Conservation (phyloP, 1,139 yeast species). For the Blastobotrys aristatus region DNA sequence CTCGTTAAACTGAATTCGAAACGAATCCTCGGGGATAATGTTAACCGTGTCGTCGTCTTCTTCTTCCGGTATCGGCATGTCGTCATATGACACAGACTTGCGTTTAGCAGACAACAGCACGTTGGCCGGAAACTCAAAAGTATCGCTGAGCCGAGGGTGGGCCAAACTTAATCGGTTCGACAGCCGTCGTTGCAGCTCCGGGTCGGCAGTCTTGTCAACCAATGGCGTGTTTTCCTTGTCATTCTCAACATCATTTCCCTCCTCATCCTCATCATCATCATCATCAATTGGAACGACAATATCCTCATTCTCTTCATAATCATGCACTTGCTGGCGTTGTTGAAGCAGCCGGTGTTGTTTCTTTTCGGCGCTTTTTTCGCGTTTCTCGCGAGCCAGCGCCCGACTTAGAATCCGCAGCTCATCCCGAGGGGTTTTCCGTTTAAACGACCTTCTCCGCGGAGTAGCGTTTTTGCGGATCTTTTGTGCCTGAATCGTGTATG, state of each 20-base stretch:
- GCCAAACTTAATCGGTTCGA: constrained; percentile 14
- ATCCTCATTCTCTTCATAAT: constrained; percentile 8
- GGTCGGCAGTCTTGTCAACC: constrained; percentile 4
- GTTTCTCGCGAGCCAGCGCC: constrained; percentile 14
- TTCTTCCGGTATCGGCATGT: not conserved
- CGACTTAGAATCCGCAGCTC: constrained; percentile 17
- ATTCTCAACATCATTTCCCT: constrained; percentile 2
- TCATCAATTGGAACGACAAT: constrained; percentile 10
- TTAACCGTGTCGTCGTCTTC: constrained; percentile 5
- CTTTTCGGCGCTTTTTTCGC: not conserved
- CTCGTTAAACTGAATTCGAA: constrained; percentile 13
- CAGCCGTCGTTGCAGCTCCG: constrained; percentile 11
- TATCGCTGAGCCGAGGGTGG: constrained; percentile 12
- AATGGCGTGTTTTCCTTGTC: not conserved
- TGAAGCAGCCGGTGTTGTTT: not conserved
- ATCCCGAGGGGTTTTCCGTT: constrained; percentile 15
- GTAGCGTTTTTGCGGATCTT: constrained; percentile 3
- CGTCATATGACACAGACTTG: not conserved
- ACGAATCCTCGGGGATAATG: constrained; percentile 12
- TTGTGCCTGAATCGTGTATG: constrained; percentile 5
- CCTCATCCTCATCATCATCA: constrained; percentile 8
- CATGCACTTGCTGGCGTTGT: not conserved
- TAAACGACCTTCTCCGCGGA: constrained; percentile 8
- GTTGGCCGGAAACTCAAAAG: constrained; percentile 11
- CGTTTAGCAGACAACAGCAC: not conserved